A percentile compares a stretch with the other conserved stretches of the same genome.
These are phyloP conservation scores for Colletotrichum musae DNA, from an alignment of 2,329 filamentous ascomycete species.

Conservation along the genomic window DNA sequence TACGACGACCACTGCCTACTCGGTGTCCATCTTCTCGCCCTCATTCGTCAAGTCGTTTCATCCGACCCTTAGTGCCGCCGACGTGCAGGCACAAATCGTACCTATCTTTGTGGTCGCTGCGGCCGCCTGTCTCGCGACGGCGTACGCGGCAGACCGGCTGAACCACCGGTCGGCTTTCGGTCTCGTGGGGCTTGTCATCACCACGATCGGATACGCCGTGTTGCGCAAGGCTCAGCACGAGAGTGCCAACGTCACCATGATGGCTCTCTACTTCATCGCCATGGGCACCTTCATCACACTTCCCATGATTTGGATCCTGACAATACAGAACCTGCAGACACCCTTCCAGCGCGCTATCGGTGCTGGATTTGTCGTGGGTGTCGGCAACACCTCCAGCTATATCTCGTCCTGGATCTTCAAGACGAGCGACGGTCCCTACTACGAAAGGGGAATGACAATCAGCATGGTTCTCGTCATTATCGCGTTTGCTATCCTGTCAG, in stretches of 20 bases:
- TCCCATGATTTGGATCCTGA: conserved; percentile 42
- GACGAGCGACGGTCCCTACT: conserved; percentile 40
- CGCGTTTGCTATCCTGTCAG: conserved; percentile 16
- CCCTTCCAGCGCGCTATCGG: conserved; percentile 45
- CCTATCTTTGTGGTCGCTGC: conserved; percentile 42
- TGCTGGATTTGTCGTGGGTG: conserved; percentile 55
- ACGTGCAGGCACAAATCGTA: conserved; percentile 41
- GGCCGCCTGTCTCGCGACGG: conserved; percentile 33
- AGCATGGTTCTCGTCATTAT: conserved; percentile 35
- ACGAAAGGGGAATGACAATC: conserved; percentile 39
- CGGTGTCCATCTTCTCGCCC: conserved; percentile 42
- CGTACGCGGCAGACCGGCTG: conserved; percentile 36
- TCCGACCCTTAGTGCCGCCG: conserved; percentile 28
- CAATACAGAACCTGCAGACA: conserved; percentile 40
- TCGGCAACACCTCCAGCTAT: conserved; percentile 51
- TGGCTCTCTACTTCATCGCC: conserved; percentile 42
- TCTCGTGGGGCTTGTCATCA: conserved; percentile 35
- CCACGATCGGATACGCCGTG: conserved; percentile 39
- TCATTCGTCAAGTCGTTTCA: conserved; percentile 42
- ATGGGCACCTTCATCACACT: conserved; percentile 40
- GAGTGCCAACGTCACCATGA: conserved; percentile 34
- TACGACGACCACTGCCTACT: conserved; percentile 42
- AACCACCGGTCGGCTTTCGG: conserved; percentile 42
- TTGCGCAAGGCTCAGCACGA: conserved; percentile 3
- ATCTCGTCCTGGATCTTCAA: conserved; percentile 44